phyloP scores from a whole-genome alignment of 208 protist genomes.

The Herpetomonas tarakana region DNA sequence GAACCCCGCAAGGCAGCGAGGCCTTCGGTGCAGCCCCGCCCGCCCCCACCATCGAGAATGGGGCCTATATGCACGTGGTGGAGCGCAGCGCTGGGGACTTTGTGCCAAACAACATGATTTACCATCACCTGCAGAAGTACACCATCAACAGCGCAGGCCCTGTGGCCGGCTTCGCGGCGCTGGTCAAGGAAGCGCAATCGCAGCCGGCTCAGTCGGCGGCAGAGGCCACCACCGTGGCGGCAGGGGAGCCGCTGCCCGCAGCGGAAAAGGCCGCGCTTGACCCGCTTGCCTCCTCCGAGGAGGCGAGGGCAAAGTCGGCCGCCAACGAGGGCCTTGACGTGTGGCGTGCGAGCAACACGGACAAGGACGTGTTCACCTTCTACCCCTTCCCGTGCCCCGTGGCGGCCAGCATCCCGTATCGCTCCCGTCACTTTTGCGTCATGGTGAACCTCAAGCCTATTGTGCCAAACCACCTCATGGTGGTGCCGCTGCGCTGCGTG shows the following conservation, averaged over 20 bases:
- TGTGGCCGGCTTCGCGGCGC: conserved; percentile 23
- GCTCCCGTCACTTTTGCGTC: conserved; percentile 61
- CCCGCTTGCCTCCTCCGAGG: conserved; percentile 18
- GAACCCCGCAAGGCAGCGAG: background rate
- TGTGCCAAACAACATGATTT: conserved; percentile 83
- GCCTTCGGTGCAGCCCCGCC: too few species aligned
- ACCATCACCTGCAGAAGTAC: conserved; percentile 60
- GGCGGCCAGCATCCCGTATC: conserved; percentile 47
- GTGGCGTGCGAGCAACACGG: conserved; percentile 7
- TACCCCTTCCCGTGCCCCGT: conserved; percentile 48
- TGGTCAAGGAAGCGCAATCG: conserved; percentile 27
- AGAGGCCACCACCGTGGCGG: conserved; percentile 11
- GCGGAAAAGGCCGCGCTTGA: conserved; percentile 29
- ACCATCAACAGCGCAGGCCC: too few species aligned
- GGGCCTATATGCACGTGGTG: conserved; percentile 72
- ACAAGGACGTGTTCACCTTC: conserved; percentile 35
- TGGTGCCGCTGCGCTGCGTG: conserved; percentile 78
- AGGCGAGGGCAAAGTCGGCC: conserved; percentile 23
- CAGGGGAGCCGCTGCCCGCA: conserved; percentile 8
- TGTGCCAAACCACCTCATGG: conserved; percentile 72
- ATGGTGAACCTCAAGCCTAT: conserved; percentile 85
- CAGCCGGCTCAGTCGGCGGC: conserved; percentile 11
- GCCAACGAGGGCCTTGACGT: conserved; percentile 26
- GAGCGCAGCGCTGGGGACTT: conserved; percentile 60
- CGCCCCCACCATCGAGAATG: conserved; percentile 20